A percentile compares a stretch with the other conserved stretches of the same genome.
Evolutionary conservation across 768 basidiomycete species (phyloP).

Genomic region (Boletus coccyginus): DNA sequence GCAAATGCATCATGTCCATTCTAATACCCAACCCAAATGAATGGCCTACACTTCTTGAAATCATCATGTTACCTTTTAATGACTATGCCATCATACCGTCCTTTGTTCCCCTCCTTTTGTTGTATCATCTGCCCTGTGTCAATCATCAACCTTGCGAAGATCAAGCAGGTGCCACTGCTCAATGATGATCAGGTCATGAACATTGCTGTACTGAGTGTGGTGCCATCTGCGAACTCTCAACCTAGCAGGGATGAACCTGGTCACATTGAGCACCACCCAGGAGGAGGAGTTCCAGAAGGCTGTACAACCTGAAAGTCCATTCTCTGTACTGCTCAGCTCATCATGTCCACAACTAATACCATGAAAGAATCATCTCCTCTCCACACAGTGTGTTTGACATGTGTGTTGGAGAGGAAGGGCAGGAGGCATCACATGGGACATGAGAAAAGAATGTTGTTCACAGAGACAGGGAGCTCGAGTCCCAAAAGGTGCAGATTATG

Average conservation of each 20-base stretch:
- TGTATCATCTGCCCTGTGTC: conserved; percentile 42
- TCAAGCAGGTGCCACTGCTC: conserved; percentile 60
- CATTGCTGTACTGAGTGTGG: conserved; percentile 42
- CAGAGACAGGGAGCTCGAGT: conserved; percentile 67
- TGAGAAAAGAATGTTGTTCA: conserved; percentile 37
- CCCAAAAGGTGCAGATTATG: conserved; percentile 90
- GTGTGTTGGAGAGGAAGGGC: conserved; percentile 44
- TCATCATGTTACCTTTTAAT: conserved; percentile 84
- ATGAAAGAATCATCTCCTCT: conserved; percentile 50
- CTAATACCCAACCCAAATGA: conserved; percentile 62
- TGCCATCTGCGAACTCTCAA: conserved; percentile 17
- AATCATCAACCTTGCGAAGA: conserved; percentile 64
- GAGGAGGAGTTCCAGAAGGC: conserved; percentile 98
- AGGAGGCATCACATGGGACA: conserved; percentile 37
- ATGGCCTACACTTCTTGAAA: conserved; percentile 23
- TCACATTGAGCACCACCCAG: conserved; percentile 65
- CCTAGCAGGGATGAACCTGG: conserved; percentile 35
- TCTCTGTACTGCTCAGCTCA: conserved; percentile 85
- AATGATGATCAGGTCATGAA: conserved; percentile 43
- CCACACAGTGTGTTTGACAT: conserved; percentile 39
- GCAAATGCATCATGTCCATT: conserved; percentile 78
- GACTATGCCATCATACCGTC: conserved; percentile 75
- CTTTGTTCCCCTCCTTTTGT: conserved; percentile 72
- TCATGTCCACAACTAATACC: conserved; percentile 56
- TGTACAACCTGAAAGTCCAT: conserved; percentile 92